Evolutionary conservation across 2,329 filamentous ascomycete species (phyloP).

Genomic region (Paecilomyces formosus): DNA sequence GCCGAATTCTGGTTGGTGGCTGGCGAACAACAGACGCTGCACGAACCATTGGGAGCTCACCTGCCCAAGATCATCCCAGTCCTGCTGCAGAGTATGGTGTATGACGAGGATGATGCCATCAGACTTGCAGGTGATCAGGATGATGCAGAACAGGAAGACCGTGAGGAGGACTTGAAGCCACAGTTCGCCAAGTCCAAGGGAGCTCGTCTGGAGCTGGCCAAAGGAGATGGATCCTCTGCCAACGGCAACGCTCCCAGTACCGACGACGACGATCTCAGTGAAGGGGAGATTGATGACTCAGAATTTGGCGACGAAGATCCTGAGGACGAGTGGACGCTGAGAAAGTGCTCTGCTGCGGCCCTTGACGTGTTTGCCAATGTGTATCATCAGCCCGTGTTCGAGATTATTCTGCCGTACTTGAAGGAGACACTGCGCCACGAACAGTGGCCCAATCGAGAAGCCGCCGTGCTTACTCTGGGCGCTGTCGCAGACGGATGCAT

Average conservation of each 20-base stretch:
- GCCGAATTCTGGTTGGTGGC: constrained; percentile 97
- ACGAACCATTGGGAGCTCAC: constrained; percentile 67
- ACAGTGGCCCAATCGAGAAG: constrained; percentile 89
- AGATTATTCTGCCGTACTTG: constrained; percentile 85
- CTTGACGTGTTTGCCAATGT: constrained; percentile 89
- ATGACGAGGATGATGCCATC: constrained; percentile 86
- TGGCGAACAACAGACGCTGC: constrained; percentile 76
- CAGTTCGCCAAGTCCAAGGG: constrained; percentile 70
- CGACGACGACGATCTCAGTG: constrained; percentile 66
- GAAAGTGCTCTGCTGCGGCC: constrained; percentile 94
- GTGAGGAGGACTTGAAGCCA: constrained; percentile 83
- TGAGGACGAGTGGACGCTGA: constrained; percentile 88
- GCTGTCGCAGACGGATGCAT: constrained; percentile 95
- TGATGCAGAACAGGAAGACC: constrained; percentile 87
- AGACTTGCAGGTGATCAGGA: constrained; percentile 75
- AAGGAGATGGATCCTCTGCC: constrained; percentile 25
- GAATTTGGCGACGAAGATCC: constrained; percentile 63
- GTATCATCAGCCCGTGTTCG: constrained; percentile 81
- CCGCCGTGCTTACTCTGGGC: constrained; percentile 86
- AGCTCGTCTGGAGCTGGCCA: constrained; percentile 51
- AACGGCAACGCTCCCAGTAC: constrained; percentile 44
- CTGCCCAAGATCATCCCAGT: constrained; percentile 82
- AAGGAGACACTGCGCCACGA: constrained; percentile 79
- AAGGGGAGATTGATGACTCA: constrained; percentile 76
- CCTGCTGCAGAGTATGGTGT: constrained; percentile 89